Conservation (phyloP, 805 yeast species). For the Metschnikowia cubensis region DNA sequence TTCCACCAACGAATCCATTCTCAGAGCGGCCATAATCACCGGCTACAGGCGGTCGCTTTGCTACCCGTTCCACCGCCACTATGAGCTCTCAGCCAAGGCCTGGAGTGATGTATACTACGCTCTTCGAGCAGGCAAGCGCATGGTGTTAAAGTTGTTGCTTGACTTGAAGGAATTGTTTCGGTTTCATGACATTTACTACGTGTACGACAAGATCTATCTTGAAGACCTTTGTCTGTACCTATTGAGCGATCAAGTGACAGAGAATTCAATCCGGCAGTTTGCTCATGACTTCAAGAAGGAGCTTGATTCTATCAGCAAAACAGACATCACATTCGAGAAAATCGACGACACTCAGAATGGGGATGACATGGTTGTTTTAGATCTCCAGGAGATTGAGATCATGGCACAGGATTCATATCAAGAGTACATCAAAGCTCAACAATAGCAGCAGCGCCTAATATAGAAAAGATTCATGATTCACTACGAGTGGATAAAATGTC, state of each 20-base stretch:
- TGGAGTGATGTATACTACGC: constrained; percentile 74
- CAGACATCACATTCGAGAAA: constrained; percentile 56
- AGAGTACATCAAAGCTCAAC: constrained; percentile 1
- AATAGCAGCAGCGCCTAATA: not conserved
- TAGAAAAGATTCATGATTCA: not conserved
- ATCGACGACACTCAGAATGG: constrained; percentile 23
- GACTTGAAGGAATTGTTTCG: constrained; percentile 70
- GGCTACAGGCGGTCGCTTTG: constrained; percentile 69
- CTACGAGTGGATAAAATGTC: constrained; percentile 1
- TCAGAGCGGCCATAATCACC: constrained; percentile 56
- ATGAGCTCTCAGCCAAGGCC: constrained; percentile 50
- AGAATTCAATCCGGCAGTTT: constrained; percentile 53
- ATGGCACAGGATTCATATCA: constrained; percentile 17
- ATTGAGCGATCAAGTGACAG: constrained; percentile 55
- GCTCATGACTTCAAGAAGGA: constrained; percentile 61
- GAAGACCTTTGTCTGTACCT: constrained; percentile 80
- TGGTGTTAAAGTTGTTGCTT: constrained; percentile 56
- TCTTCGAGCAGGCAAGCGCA: constrained; percentile 65
- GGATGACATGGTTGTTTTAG: constrained; percentile 18
- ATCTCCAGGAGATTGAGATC: constrained; percentile 15
- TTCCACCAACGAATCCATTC: constrained; percentile 27
- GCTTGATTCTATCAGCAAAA: constrained; percentile 33
- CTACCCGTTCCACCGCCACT: constrained; percentile 78
- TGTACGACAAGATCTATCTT: constrained; percentile 70
- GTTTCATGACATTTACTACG: constrained; percentile 78